phyloP scores from a whole-genome alignment of 192 early-diverging fungal genomes.

The Linnemannia elongata region DNA sequence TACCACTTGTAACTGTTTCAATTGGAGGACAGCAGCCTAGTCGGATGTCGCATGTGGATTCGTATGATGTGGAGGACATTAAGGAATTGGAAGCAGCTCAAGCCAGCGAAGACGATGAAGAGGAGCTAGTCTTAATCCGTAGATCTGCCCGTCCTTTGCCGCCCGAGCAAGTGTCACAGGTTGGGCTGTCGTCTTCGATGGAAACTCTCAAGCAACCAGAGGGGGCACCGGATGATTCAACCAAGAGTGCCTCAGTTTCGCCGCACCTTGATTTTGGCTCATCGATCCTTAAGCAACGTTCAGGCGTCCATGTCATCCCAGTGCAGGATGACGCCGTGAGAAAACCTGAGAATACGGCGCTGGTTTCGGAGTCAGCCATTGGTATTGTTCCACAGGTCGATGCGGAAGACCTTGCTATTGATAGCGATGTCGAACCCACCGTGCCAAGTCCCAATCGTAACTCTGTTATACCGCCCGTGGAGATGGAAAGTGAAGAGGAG shows the following conservation, averaged over 20 bases:
- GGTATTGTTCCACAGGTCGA: background rate
- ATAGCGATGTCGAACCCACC: background rate
- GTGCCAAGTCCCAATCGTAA: background rate
- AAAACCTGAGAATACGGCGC: background rate
- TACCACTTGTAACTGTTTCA: background rate
- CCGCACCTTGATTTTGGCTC: conserved; percentile 23
- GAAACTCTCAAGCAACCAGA: background rate
- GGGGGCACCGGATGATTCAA: background rate
- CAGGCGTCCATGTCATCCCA: background rate
- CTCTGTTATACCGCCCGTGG: background rate
- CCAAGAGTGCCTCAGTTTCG: background rate
- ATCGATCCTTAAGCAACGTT: conserved; percentile 24
- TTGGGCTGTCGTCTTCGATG: background rate
- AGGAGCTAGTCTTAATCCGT: conserved; percentile 12
- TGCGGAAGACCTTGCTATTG: background rate
- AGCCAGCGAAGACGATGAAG: conserved; percentile 38
- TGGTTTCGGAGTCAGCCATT: background rate
- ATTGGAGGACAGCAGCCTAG: conserved; percentile 3
- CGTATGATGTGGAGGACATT: conserved; percentile 42
- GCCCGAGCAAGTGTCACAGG: background rate
- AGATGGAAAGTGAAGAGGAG: background rate
- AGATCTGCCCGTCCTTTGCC: background rate
- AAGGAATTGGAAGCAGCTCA: background rate
- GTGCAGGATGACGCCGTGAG: background rate
- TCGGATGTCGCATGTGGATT: conserved; percentile 19